Percentiles rank a stretch among this genome's conserved stretches.
Conservation (phyloP, 73 alveolate genomes). For the Paramecium sexaurelia region DNA sequence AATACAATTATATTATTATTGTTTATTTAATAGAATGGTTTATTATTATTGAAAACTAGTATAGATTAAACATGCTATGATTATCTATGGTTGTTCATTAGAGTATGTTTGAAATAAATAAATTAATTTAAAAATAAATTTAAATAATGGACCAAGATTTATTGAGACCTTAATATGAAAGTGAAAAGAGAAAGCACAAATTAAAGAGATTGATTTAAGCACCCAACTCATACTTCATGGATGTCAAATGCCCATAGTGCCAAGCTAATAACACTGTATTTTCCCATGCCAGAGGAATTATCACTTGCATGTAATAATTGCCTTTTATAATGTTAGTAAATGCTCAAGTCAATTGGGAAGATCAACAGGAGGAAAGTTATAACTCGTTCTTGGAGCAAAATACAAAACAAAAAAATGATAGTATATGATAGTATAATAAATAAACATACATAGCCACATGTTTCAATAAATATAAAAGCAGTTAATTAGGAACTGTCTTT, state of each 20-base stretch:
- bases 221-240: conserved; percentile 71
- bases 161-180: conserved; percentile 66
- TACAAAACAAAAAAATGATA: conserved; percentile 62
- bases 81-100: background rate
- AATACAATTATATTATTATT: too few relatives aligned
- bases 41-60: background rate
- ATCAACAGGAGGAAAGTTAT: conserved; percentile 69
- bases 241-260: conserved; percentile 63
- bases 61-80: background rate
- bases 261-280: conserved; percentile 59
- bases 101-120: conserved; percentile 11
- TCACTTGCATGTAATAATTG: conserved; percentile 47
- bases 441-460: conserved; percentile 6
- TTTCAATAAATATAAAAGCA: background rate
- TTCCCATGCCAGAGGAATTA: conserved; percentile 65
- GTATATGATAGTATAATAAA: conserved; percentile 24
- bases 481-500: background rate
- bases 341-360: conserved; percentile 64
- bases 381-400: conserved; percentile 59
- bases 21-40: too few relatives aligned
- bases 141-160: conserved; percentile 68
- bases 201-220: conserved; percentile 68
- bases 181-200: conserved; percentile 67
- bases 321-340: conserved; percentile 36
- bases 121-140: conserved; percentile 28